Conservation (phyloP, 148 eudicot species). For the Silene conica region DNA sequence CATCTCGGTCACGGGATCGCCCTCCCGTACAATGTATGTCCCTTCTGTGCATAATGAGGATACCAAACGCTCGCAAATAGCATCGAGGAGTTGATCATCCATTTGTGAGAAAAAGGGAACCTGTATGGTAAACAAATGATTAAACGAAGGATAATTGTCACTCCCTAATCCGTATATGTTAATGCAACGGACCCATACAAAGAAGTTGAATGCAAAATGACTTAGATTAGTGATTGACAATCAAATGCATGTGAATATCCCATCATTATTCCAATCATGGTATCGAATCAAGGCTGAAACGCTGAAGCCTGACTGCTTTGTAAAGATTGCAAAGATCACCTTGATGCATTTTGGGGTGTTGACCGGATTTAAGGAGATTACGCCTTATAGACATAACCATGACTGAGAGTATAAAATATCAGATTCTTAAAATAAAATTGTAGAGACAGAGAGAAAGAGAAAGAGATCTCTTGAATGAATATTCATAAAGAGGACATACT, state of each 20-base stretch:
- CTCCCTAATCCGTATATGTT: too few relatives aligned
- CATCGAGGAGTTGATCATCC: conserved; percentile 88
- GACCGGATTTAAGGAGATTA: too few relatives aligned
- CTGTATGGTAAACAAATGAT: conserved; percentile 26
- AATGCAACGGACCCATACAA: background rate
- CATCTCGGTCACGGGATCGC: conserved; percentile 83
- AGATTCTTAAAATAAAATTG: background rate
- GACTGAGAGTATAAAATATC: too few relatives aligned
- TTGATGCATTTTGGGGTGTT: too few relatives aligned
- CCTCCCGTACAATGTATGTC: conserved; percentile 76
- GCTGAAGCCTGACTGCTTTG: too few relatives aligned
- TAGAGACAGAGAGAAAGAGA: background rate
- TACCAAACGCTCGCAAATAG: conserved; percentile 75
- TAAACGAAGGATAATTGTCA: too few relatives aligned
- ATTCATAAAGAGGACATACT: conserved; percentile 33
- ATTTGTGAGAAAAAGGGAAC: conserved; percentile 88
- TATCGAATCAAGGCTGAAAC: too few relatives aligned
- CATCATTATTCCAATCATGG: too few relatives aligned
- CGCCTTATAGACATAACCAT: too few relatives aligned
- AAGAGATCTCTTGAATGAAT: background rate
- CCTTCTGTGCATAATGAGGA: conserved; percentile 77
- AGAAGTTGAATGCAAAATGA: background rate
- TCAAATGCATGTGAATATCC: too few relatives aligned
- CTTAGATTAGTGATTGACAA: too few relatives aligned
- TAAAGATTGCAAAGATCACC: too few relatives aligned